Evolutionary conservation across 2,329 filamentous ascomycete genomes (phyloP).

Genomic region (Mariannaea elegans): DNA sequence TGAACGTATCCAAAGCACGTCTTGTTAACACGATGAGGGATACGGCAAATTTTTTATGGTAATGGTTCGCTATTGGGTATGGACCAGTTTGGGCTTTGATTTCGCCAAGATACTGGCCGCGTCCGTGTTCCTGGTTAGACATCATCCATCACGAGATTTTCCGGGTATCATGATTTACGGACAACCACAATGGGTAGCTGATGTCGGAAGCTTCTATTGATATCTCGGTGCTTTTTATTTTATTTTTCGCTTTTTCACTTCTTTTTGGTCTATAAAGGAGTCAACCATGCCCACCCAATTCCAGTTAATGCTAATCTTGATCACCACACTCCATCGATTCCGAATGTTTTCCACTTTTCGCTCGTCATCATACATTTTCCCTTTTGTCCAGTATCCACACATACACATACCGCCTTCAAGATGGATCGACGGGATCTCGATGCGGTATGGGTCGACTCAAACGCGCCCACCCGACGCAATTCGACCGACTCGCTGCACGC

Average conservation of each 20-base stretch:
- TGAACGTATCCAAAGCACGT: slow-evolving; percentile 13
- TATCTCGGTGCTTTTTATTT: not conserved
- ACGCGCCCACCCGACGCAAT: slow-evolving; percentile 37
- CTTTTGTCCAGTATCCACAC: not conserved
- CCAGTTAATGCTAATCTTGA: not conserved
- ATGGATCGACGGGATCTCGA: slow-evolving; percentile 38
- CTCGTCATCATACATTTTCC: slow-evolving; percentile 16
- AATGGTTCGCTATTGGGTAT: slow-evolving; percentile 12
- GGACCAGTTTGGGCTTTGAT: slow-evolving; percentile 6
- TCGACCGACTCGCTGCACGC: slow-evolving; percentile 26
- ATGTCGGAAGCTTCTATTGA: slow-evolving; percentile 2
- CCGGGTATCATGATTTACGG: slow-evolving; percentile 17
- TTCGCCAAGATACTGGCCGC: slow-evolving; percentile 17
- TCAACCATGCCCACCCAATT: not conserved
- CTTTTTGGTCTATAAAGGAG: slow-evolving; percentile 6
- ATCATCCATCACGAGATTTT: slow-evolving; percentile 19
- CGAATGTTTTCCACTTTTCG: slow-evolving; percentile 14
- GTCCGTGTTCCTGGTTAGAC: slow-evolving; percentile 16
- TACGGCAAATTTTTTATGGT: not conserved
- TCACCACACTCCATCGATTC: slow-evolving; percentile 10
- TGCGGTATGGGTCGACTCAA: slow-evolving; percentile 35
- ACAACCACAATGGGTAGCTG: not conserved
- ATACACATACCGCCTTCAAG: not conserved
- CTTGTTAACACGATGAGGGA: not conserved
- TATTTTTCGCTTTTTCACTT: not conserved